Conservation (phyloP, 768 basidiomycete species). For the Artomyces pyxidatus region DNA sequence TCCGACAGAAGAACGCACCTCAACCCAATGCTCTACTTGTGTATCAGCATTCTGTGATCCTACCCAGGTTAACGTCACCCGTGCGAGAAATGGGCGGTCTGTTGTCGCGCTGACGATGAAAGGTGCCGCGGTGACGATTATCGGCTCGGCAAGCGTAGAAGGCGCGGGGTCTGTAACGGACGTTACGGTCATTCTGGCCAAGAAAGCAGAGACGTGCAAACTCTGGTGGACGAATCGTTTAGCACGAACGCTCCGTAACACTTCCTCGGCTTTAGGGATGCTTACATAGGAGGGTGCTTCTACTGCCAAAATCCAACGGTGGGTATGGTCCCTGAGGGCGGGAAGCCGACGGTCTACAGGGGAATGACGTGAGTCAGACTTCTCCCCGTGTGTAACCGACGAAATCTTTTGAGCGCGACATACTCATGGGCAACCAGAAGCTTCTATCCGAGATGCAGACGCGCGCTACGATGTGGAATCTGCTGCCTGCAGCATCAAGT, state of each 20-base stretch:
- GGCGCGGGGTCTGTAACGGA: conserved; percentile 33
- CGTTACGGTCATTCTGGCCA: conserved; percentile 26
- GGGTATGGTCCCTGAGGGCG: conserved; percentile 25
- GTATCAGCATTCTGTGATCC: conserved; percentile 32
- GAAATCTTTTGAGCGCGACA: conserved; percentile 2
- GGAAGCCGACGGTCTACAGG: conserved; percentile 26
- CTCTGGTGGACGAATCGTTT: conserved; percentile 20
- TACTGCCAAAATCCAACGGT: conserved; percentile 39
- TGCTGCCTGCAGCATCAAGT: conserved; percentile 20
- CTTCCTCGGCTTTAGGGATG: too few species aligned
- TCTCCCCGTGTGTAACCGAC: not conserved
- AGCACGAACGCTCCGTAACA: not conserved
- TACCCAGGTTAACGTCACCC: conserved; percentile 32
- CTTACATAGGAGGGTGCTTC: conserved; percentile 42
- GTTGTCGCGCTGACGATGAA: conserved; percentile 30
- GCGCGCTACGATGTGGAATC: conserved; percentile 41
- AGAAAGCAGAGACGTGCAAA: conserved; percentile 26
- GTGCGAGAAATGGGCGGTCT: conserved; percentile 38
- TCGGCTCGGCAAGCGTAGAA: conserved; percentile 23
- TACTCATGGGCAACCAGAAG: conserved; percentile 34
- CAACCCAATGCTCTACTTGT: conserved; percentile 45
- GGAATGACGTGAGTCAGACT: not conserved
- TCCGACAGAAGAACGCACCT: conserved; percentile 26
- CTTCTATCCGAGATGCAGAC: conserved; percentile 37
- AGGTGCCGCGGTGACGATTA: conserved; percentile 20